Conservation (phyloP, 108 stramenopile genomes). For the Fragilaria radians region DNA sequence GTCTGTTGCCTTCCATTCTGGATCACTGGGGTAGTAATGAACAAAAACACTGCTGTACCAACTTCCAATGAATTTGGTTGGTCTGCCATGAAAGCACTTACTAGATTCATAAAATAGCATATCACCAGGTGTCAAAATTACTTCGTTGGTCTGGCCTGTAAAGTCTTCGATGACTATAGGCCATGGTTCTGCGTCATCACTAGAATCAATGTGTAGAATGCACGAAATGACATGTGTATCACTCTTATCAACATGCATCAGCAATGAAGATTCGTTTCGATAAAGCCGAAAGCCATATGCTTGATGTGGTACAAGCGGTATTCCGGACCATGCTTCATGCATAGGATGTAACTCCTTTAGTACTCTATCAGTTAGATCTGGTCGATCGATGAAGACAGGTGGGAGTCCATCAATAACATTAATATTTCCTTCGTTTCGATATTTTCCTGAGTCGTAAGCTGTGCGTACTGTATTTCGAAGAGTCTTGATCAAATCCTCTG, state of each 20-base stretch:
- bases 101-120: no score
- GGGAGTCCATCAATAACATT: slow-evolving; percentile 30
- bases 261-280: slow-evolving; percentile 55
- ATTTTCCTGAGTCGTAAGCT: slow-evolving; percentile 19
- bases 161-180: slow-evolving; percentile 67
- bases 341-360: slow-evolving; percentile 52
- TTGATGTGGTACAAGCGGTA: slow-evolving; percentile 38
- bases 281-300: slow-evolving; percentile 82
- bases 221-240: slow-evolving; percentile 75
- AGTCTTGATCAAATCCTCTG: slow-evolving; percentile 43
- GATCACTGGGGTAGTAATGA: no score
- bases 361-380: slow-evolving; percentile 35
- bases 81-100: slow-evolving; percentile 80
- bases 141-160: slow-evolving; percentile 42
- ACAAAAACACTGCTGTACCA: no score
- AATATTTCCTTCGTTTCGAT: slow-evolving; percentile 25
- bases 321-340: slow-evolving; percentile 57
- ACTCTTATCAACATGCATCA: slow-evolving; percentile 78
- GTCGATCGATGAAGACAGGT: slow-evolving; percentile 42
- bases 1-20: no score
- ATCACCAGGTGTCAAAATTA: slow-evolving; percentile 66
- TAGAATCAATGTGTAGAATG: no score
- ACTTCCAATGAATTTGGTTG: slow-evolving; percentile 58
- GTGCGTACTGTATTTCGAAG: slow-evolving; percentile 38
- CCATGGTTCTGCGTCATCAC: slow-evolving; percentile 70